Base-by-base conservation (phyloP, 2,329 filamentous ascomycete species). In the Ascosphaera apis region DNA sequence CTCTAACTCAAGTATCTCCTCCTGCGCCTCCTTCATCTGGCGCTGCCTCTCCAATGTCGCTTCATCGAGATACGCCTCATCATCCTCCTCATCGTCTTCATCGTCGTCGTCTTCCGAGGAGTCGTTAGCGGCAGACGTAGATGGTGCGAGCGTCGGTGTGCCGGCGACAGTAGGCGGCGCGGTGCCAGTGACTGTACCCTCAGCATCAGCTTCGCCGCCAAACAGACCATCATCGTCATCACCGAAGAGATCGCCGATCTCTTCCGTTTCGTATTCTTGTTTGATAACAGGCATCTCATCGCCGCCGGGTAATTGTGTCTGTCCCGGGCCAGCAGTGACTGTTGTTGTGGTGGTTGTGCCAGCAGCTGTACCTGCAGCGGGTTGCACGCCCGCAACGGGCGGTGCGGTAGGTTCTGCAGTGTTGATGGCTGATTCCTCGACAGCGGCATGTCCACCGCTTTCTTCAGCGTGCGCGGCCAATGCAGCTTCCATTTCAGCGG, bases 1-100 rank as follows among this genome's bases (percentile, higher is more conserved):
- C 35, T 61, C 56, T 15, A 61, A 42, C 36, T 61, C 58, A 1
- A 47, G 50, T 38, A 62, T 57, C 38, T 59, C 52, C 40, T 62
- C 59, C 11, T 55, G 55, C 33, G 56, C 55, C 38, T 61, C 54
- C 39, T 59, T 55, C 21, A 56, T 43, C 32, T 57, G 53, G 17
- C 48, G 55, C 37, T 53, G 56, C 39, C 50, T 51, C 42, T 57
- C 57, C 13, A 53, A 43, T 17, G 57, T 52, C 31, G 60, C 58
- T n/a, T 60, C 56, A 31, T 60, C 57, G 12, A 58, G 37, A 25
- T 55, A 55, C 7, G 53, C 52, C 15, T 51, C 46, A 9, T 47
- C 45, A 12, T 44, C 50, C 9, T 50, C 48, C 5, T 49, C 51
- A 4, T 52, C 54, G 8, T 53, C 55, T 8, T 53, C 54, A 1